phyloP scores from a whole-genome alignment of 2,329 filamentous ascomycete genomes.

The Arthrobotrys iridis region DNA sequence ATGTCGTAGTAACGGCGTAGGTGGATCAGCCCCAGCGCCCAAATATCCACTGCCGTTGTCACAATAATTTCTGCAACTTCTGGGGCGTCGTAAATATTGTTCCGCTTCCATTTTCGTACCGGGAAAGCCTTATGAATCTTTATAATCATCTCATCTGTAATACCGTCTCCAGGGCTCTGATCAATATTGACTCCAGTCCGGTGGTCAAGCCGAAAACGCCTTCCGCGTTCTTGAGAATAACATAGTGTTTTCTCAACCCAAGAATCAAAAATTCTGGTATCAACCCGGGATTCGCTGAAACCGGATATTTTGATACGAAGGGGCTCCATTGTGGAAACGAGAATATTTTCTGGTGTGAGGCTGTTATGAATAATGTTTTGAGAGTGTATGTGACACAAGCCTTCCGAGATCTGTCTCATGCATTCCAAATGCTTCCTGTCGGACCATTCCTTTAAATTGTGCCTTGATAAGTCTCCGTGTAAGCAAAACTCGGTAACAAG shows the following conservation, averaged over 20 bases:
- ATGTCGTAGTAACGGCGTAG: background rate
- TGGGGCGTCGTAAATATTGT: background rate
- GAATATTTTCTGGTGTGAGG: background rate
- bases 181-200: background rate
- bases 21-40: background rate
- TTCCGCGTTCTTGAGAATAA: background rate
- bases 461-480: background rate
- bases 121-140: background rate
- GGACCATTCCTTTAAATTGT: background rate
- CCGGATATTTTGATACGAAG: background rate
- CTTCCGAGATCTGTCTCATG: background rate
- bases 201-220: background rate
- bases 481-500: slow-evolving; percentile 1
- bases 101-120: background rate
- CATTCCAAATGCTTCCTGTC: background rate
- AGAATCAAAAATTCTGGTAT: background rate
- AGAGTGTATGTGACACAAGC: background rate
- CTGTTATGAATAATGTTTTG: background rate
- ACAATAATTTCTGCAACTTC: background rate
- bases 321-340: background rate
- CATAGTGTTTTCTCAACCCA: background rate
- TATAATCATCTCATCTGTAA: background rate
- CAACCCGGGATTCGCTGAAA: background rate
- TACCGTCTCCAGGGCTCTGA: background rate
- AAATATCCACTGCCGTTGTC: slow-evolving; percentile 6